Base-by-base conservation (phyloP, 2,329 filamentous ascomycete species). In the Sphaceloma murrayae region DNA sequence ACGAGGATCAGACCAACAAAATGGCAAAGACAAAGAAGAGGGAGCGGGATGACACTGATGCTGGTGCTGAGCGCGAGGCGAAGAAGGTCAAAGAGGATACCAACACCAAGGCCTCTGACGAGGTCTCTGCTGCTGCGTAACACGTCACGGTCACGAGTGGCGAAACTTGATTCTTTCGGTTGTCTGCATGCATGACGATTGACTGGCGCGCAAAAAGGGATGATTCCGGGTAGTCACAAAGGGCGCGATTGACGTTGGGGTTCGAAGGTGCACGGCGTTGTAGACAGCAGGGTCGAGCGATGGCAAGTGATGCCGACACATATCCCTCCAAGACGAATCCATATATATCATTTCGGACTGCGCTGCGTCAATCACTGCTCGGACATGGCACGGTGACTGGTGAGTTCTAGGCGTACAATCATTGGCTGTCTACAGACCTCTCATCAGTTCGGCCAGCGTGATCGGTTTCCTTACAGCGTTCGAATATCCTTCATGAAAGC, bases 401-500 rank as follows among this genome's bases (percentile, higher is more conserved):
- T n/a, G n/a, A n/a, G n/a, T n/a, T n/a, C n/a, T n/a, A n/a, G n/a
- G n/a, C n/a, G n/a, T n/a, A n/a, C n/a, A n/a, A n/a, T n/a, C n/a
- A n/a, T n/a, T n/a, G 24, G 11, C 24, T 27, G 11, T 27, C 52
- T 62, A 82, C 47, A 87, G 57, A 2, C 75, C 80, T 46, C 68
- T 71, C 69, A 94, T 65, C 54, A 95, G 74, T 61, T 94, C 88
- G 49, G 75, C 73, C 60, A 94, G 61, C 6, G 83, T 83, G 49
- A 95, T 78, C 2, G 86, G 85, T 61, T 94, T 94, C 61, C 83
- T 74, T 49, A 95, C 88, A 8, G 88, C 88, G 70, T 95, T 94
- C 46, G 86, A 91, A 59, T 86, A 79, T 0, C 88, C 88, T 65
- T 95, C 88, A 56, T 94, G 80, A 61, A 80, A 95, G 51, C 78